phyloP scores from a whole-genome alignment of 2,329 filamentous ascomycete genomes.

The Microdochium paspali region DNA sequence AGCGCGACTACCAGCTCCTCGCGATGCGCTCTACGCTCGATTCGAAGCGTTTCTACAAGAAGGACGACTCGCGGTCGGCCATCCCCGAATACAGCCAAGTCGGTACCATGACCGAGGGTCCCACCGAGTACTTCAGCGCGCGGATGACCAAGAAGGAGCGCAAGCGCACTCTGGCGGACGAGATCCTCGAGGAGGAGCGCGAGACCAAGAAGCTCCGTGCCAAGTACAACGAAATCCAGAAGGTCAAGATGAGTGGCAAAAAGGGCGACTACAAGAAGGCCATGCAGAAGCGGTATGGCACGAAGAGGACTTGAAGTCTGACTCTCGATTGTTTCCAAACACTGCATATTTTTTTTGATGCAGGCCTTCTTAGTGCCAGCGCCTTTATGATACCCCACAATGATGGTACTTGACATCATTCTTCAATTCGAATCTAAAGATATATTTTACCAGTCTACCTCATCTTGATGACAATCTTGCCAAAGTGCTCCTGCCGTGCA shows the following conservation, averaged over 20 bases:
- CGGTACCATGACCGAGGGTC: conserved; percentile 79
- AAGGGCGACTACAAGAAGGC: conserved; percentile 82
- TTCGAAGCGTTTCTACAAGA: conserved; percentile 85
- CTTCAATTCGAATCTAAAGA: conserved; percentile 23
- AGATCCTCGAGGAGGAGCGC: conserved; percentile 62
- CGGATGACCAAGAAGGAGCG: conserved; percentile 80
- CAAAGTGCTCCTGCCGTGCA: conserved; percentile 8
- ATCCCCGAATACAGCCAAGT: conserved; percentile 80
- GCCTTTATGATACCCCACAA: too few relatives aligned
- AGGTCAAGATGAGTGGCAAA: conserved; percentile 75
- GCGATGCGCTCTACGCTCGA: conserved; percentile 85
- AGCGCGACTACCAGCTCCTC: conserved; percentile 80
- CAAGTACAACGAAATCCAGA: conserved; percentile 82
- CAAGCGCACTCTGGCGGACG: conserved; percentile 78
- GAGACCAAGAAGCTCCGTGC: conserved; percentile 65
- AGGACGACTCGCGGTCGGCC: conserved; percentile 61
- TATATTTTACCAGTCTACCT: neutral
- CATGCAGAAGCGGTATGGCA: conserved; percentile 32
- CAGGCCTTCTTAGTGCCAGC: too few relatives aligned
- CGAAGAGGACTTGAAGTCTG: conserved; percentile 15
- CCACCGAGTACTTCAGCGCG: conserved; percentile 76
- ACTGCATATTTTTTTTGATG: too few relatives aligned
- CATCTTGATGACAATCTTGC: conserved; percentile 8
- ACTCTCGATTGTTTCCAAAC: too few relatives aligned
- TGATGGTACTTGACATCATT: too few relatives aligned